A percentile compares a stretch with the other conserved stretches of the same genome.
Conservation (phyloP, 805 yeast species). For the Starmerella sp. region DNA sequence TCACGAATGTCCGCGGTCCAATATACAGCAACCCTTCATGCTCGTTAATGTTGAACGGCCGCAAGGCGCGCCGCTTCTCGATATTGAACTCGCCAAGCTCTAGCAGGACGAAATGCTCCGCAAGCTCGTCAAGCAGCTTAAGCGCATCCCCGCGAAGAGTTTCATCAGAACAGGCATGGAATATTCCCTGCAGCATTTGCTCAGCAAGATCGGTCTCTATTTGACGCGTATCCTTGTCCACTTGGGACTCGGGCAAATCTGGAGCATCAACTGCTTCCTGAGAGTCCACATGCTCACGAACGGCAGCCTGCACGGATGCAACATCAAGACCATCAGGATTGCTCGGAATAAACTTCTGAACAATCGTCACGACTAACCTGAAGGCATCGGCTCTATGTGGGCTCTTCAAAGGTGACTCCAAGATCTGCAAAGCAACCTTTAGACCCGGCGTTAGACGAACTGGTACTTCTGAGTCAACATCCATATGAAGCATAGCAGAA, state of each 20-base stretch:
- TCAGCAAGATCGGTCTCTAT: slow-evolving; percentile 50
- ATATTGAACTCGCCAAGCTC: slow-evolving; percentile 64
- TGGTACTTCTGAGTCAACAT: slow-evolving; percentile 42
- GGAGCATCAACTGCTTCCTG: slow-evolving; percentile 13
- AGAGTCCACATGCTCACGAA: slow-evolving; percentile 10
- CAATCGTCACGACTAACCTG: slow-evolving; percentile 52
- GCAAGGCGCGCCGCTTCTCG: slow-evolving; percentile 51
- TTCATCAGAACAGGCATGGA: slow-evolving; percentile 63
- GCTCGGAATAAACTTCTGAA: slow-evolving; percentile 55
- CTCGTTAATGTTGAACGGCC: slow-evolving; percentile 64
- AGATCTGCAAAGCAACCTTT: slow-evolving; percentile 59
- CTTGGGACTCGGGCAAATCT: slow-evolving; percentile 17
- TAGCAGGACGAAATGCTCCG: slow-evolving; percentile 68
- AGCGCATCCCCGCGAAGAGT: slow-evolving; percentile 62
- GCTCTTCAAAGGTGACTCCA: slow-evolving; percentile 49
- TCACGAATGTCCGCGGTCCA: slow-evolving; percentile 57
- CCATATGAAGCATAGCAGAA: slow-evolving; percentile 54
- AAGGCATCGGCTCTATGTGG: slow-evolving; percentile 64
- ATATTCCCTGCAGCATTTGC: slow-evolving; percentile 56
- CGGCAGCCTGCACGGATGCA: slow-evolving; percentile 2
- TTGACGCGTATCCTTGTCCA: slow-evolving; percentile 24
- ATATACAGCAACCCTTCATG: slow-evolving; percentile 66
- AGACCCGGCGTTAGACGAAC: slow-evolving; percentile 77
- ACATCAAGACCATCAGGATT: slow-evolving; percentile 5
- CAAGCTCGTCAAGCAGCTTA: slow-evolving; percentile 48